phyloP scores from a whole-genome alignment of 148 eudicot genomes.

The Pharnaceum exiguum region DNA sequence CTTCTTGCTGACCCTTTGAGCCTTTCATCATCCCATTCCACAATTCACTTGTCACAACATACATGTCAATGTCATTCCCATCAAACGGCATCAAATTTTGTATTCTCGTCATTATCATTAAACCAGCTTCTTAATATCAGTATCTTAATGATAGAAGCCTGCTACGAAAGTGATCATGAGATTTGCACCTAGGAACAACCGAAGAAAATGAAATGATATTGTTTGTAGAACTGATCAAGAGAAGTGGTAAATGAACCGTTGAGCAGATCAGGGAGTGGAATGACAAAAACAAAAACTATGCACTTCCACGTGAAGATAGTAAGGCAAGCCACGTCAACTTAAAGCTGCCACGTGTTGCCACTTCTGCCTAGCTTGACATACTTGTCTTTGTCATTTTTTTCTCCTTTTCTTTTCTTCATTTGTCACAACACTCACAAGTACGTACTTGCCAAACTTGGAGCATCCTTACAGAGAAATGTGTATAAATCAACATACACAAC shows the following conservation, averaged over 20 bases:
- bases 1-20: slow-evolving; percentile 13
- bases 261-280: slow-evolving; percentile 21
- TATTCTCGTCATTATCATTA: slow-evolving; percentile 3
- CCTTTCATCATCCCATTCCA: slow-evolving; percentile 21
- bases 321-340: slow-evolving; percentile 5
- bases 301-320: slow-evolving; percentile 17
- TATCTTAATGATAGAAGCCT: background rate
- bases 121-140: background rate
- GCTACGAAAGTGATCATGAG: background rate
- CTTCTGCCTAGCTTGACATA: background rate
- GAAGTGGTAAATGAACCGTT: slow-evolving; percentile 6
- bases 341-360: slow-evolving; percentile 14
- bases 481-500: too few relatives aligned
- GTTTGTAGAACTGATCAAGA: background rate
- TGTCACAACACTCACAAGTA: too few relatives aligned
- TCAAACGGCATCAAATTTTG: slow-evolving; percentile 14
- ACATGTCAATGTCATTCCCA: background rate
- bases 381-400: background rate
- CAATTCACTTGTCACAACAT: slow-evolving; percentile 10
- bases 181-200: too few relatives aligned
- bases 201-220: background rate
- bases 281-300: background rate
- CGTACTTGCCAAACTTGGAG: too few relatives aligned
- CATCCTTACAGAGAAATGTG: too few relatives aligned
- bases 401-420: background rate